phyloP scores from a whole-genome alignment of 805 yeast species.

The Starmerella vitae region DNA sequence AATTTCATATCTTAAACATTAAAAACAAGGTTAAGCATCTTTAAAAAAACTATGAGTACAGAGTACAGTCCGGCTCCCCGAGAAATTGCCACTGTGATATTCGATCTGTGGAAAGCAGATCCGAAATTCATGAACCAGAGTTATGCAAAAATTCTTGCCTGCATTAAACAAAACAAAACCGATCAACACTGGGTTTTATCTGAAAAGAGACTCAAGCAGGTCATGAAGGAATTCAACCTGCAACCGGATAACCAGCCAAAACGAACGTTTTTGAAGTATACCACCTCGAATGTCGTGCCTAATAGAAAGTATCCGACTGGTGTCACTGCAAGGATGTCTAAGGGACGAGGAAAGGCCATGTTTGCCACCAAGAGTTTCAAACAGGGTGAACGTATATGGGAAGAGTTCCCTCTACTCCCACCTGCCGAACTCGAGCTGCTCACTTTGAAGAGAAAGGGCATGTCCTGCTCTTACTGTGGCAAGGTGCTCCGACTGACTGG shows the following conservation, averaged over 20 bases:
- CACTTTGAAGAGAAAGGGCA: conserved; percentile 43
- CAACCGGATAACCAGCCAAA: conserved; percentile 32
- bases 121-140: conserved; percentile 49
- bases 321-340: conserved; percentile 37
- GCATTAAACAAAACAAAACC: conserved; percentile 39
- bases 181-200: conserved; percentile 43
- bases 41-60: not conserved
- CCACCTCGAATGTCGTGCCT: conserved; percentile 39
- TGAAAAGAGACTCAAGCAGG: conserved; percentile 41
- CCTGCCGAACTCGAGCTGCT: conserved; percentile 58
- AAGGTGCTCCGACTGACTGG: conserved; percentile 30
- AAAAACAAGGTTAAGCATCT: too few relatives aligned
- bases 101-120: conserved; percentile 54
- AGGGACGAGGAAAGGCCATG: conserved; percentile 48
- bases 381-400: conserved; percentile 45
- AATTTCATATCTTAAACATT: too few relatives aligned
- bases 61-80: conserved; percentile 40
- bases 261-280: conserved; percentile 41
- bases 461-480: conserved; percentile 65
- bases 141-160: conserved; percentile 37
- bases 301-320: conserved; percentile 27
- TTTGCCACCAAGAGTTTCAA: conserved; percentile 37
- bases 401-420: conserved; percentile 46
- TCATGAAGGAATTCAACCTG: conserved; percentile 46
- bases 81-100: conserved; percentile 47